A percentile compares a stretch with the other conserved stretches of the same genome.
phyloP scores from a whole-genome alignment of 192 early-diverging fungal genomes.

The Coemansia sp. region DNA sequence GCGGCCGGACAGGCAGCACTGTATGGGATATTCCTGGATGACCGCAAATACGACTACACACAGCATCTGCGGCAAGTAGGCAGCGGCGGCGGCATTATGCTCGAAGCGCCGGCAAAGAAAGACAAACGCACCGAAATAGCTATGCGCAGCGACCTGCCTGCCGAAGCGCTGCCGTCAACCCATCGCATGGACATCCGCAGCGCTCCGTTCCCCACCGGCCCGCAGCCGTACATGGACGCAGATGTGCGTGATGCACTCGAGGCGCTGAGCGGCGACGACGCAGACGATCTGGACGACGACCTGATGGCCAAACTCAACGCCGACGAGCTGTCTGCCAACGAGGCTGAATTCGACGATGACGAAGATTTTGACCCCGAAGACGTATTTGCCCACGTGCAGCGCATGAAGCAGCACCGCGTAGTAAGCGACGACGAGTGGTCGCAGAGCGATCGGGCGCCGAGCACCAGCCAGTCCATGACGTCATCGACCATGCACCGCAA shows the following conservation, averaged over 20 bases:
- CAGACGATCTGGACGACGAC: constrained; percentile 75
- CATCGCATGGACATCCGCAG: constrained; percentile 74
- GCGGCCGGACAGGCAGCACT: constrained; percentile 73
- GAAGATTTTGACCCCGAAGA: constrained; percentile 48
- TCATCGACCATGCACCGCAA: constrained; percentile 94
- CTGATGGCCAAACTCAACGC: constrained; percentile 82
- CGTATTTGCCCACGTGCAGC: constrained; percentile 46
- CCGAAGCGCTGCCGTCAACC: constrained; percentile 71
- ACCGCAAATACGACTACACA: constrained; percentile 91
- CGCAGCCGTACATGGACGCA: constrained; percentile 77
- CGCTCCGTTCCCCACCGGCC: constrained; percentile 58
- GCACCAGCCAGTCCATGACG: constrained; percentile 78
- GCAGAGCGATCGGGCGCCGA: constrained; percentile 9
- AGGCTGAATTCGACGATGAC: constrained; percentile 36
- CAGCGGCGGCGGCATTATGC: constrained; percentile 69
- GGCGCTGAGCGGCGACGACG: constrained; percentile 88
- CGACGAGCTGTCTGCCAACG: constrained; percentile 51
- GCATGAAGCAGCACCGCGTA: constrained; percentile 38
- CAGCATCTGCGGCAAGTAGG: constrained; percentile 89
- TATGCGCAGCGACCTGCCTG: constrained; percentile 58
- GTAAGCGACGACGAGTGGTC: constrained; percentile 51
- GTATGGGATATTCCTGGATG: constrained; percentile 88
- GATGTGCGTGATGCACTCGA: constrained; percentile 85
- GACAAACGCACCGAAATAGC: constrained; percentile 57
- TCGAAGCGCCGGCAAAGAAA: constrained; percentile 60